phyloP scores from a whole-genome alignment of 768 basidiomycete genomes.

The Terana coerulea region DNA sequence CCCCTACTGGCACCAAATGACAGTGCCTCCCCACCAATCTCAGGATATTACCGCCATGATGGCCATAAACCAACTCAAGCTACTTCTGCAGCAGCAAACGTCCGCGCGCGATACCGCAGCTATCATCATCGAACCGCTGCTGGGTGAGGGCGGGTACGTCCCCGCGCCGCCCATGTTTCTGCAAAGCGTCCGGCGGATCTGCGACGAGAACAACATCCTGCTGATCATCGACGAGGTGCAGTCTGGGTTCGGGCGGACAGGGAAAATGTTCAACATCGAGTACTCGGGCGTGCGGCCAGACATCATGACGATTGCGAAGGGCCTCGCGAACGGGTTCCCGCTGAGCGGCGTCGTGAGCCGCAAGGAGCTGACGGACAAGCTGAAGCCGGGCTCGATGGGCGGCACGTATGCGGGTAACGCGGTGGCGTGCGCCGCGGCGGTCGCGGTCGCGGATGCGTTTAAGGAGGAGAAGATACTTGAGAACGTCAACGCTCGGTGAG shows the following conservation, averaged over 20 bases:
- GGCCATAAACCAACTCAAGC: constrained; percentile 77
- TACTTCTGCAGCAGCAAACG: constrained; percentile 77
- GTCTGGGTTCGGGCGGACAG: constrained; percentile 86
- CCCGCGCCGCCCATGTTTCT: constrained; percentile 81
- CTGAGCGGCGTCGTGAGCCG: constrained; percentile 80
- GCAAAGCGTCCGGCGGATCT: constrained; percentile 74
- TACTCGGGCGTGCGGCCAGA: constrained; percentile 86
- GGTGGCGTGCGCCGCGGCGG: constrained; percentile 87
- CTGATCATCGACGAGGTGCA: constrained; percentile 88
- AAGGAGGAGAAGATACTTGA: constrained; percentile 75
- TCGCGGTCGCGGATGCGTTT: constrained; percentile 77
- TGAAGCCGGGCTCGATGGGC: constrained; percentile 80
- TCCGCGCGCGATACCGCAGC: constrained; percentile 86
- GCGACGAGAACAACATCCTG: constrained; percentile 82
- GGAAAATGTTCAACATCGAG: constrained; percentile 77
- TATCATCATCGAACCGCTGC: constrained; percentile 89
- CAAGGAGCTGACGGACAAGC: constrained; percentile 75
- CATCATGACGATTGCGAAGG: constrained; percentile 88
- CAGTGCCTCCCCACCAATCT: constrained; percentile 51
- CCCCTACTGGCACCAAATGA: constrained; percentile 92
- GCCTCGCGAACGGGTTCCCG: constrained; percentile 91
- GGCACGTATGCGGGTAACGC: constrained; percentile 93
- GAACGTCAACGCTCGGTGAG: constrained; percentile 72
- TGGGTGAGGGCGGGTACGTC: constrained; percentile 96
- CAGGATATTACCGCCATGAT: constrained; percentile 53